Percentiles rank a stretch among this genome's conserved stretches.
These are phyloP conservation scores for Fragaria nilgerrensis DNA, from an alignment of 306 rosid species.

Conservation along the genomic window DNA sequence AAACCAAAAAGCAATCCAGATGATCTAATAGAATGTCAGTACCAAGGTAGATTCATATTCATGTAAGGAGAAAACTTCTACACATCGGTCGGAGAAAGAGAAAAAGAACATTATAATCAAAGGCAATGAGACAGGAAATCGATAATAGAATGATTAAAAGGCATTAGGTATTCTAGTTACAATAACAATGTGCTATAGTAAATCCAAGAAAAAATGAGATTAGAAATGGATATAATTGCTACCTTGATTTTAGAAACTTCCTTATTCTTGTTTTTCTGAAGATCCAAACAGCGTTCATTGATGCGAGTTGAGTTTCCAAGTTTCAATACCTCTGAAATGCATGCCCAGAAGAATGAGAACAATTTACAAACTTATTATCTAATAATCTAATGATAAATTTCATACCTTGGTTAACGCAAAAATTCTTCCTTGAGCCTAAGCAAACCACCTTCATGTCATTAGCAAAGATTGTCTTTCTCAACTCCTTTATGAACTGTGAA, in stretches of 20 bases:
- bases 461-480: slow-evolving; percentile 66
- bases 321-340: slow-evolving; percentile 55
- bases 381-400: slow-evolving; percentile 12
- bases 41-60: background rate
- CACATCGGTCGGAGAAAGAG: background rate
- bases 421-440: slow-evolving; percentile 84
- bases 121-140: background rate
- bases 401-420: slow-evolving; percentile 83
- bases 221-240: background rate
- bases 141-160: background rate
- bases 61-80: background rate
- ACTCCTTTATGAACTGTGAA: slow-evolving; percentile 83
- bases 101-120: background rate
- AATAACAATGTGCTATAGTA: background rate
- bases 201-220: background rate
- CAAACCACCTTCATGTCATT: slow-evolving; percentile 61
- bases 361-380: slow-evolving; percentile 10
- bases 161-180: background rate
- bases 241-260: slow-evolving; percentile 71
- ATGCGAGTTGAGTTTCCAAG: slow-evolving; percentile 66
- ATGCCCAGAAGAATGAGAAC: slow-evolving; percentile 23
- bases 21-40: background rate
- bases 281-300: slow-evolving; percentile 87
- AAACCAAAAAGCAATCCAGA: background rate
- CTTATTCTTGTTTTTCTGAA: slow-evolving; percentile 71